These are phyloP conservation scores for Heritiera littoralis DNA, from an alignment of 345 rosid species.

Conservation along the genomic window DNA sequence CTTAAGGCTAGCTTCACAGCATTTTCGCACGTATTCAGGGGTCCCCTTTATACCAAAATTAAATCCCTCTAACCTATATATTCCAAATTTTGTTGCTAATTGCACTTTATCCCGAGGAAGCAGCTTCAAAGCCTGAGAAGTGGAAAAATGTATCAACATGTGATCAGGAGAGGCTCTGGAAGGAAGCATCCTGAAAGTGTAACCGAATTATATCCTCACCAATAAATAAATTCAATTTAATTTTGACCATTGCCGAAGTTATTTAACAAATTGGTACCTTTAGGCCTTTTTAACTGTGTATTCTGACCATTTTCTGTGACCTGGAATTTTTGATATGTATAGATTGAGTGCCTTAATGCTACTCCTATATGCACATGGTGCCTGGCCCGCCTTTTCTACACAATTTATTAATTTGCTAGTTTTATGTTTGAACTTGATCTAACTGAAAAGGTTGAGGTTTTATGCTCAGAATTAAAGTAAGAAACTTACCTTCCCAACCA, in stretches of 20 bases:
- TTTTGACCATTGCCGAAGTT: not conserved
- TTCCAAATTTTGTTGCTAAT: slow-evolving; percentile 56
- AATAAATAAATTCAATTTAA: no score
- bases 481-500: slow-evolving; percentile 47
- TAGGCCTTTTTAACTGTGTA: not conserved
- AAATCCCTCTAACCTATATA: slow-evolving; percentile 5
- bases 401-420: not conserved
- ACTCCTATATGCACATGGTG: not conserved
- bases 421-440: not conserved
- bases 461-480: not conserved
- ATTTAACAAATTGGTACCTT: not conserved
- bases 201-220: not conserved
- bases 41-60: slow-evolving; percentile 34
- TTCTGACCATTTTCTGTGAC: not conserved
- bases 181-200: not conserved
- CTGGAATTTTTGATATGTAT: not conserved
- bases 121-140: slow-evolving; percentile 49
- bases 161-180: not conserved
- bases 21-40: slow-evolving; percentile 47
- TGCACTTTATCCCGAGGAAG: slow-evolving; percentile 53
- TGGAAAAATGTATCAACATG: not conserved
- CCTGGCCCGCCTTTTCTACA: no score
- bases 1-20: slow-evolving; percentile 56
- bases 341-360: not conserved
- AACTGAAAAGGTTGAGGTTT: not conserved